Conservation (phyloP, 768 basidiomycete species). For the Podaxis sp. region DNA sequence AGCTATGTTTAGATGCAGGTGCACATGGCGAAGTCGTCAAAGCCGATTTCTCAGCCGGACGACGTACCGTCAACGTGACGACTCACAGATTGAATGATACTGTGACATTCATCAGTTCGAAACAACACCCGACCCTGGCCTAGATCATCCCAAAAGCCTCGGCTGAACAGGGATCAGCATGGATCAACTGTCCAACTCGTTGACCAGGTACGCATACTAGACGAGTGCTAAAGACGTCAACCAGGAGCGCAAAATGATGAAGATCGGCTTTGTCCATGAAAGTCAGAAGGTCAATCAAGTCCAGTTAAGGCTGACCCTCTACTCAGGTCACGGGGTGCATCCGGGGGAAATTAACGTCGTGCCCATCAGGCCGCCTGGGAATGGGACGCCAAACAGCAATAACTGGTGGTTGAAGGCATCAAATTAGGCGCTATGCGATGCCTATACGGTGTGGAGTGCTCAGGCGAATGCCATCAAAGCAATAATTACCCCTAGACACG, state of each 20-base stretch:
- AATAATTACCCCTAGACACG: not conserved
- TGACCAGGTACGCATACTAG: too few species aligned
- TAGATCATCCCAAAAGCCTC: not conserved
- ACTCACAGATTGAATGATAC: not conserved
- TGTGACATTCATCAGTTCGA: not conserved
- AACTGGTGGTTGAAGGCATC: not conserved
- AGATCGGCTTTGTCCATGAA: not conserved
- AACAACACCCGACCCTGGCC: not conserved
- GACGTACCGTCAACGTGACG: not conserved
- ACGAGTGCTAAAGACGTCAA: not conserved
- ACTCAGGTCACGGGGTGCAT: not conserved
- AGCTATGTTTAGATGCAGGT: constrained; percentile 10
- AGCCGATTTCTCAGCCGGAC: not conserved
- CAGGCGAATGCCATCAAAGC: not conserved
- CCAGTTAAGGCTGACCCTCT: not conserved
- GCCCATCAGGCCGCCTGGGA: not conserved
- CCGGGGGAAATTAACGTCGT: not conserved
- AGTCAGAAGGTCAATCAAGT: not conserved
- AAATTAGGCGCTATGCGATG: not conserved
- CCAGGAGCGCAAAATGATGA: not conserved
- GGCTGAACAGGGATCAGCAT: too few species aligned
- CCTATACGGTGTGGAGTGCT: not conserved
- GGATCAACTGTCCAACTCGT: too few species aligned
- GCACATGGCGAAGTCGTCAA: not conserved
- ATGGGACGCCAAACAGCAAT: not conserved